phyloP scores from a whole-genome alignment of 1,139 yeast genomes.

The Starmera stellimalicola region DNA sequence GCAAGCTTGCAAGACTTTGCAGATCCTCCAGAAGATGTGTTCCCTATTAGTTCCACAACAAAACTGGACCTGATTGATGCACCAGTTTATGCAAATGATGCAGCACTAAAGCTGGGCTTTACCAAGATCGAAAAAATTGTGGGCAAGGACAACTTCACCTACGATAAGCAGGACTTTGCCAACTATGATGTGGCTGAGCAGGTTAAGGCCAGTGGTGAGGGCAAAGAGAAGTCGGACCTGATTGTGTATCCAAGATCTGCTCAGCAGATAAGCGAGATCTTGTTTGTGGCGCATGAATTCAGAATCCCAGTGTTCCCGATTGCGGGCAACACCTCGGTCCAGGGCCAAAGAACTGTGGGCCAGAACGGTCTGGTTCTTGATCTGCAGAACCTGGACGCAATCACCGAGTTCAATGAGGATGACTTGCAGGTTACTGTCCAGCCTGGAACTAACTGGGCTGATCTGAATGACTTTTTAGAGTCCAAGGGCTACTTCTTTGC shows the following conservation, averaged over 20 bases:
- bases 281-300: constrained; percentile 50
- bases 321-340: constrained; percentile 72
- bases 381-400: constrained; percentile 40
- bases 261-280: constrained; percentile 50
- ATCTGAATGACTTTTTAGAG: constrained; percentile 42
- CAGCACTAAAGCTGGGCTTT: constrained; percentile 30
- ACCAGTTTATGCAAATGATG: constrained; percentile 30
- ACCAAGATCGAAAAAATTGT: constrained; percentile 30
- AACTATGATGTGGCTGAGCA: constrained; percentile 14
- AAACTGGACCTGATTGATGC: constrained; percentile 18
- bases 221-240: constrained; percentile 43
- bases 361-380: constrained; percentile 57
- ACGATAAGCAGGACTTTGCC: constrained; percentile 15
- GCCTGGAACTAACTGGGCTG: constrained; percentile 62
- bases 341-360: constrained; percentile 70
- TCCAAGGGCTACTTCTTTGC: constrained; percentile 46
- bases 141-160: constrained; percentile 28
- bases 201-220: constrained; percentile 38
- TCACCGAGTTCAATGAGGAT: constrained; percentile 38
- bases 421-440: constrained; percentile 59
- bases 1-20: constrained; percentile 2
- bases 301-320: constrained; percentile 67
- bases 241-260: constrained; percentile 54
- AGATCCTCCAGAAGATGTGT: constrained; percentile 5
- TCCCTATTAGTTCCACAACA: constrained; percentile 21